These are phyloP conservation scores for Arthrobotrys sinensis DNA, from an alignment of 2,329 filamentous ascomycete genomes.

Conservation along the genomic window DNA sequence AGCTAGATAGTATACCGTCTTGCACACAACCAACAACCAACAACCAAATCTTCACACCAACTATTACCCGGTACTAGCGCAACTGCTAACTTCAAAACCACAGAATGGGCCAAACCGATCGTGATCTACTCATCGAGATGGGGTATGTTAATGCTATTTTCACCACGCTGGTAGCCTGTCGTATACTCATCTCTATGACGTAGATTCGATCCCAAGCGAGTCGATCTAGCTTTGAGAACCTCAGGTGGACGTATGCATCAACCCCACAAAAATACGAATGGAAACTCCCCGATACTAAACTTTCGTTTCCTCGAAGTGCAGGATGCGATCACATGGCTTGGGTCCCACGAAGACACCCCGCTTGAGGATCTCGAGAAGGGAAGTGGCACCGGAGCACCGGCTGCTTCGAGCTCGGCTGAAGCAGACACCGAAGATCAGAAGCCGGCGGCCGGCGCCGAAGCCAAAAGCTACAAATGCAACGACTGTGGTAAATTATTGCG, in stretches of 20 bases:
- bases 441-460: conserved; percentile 76
- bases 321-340: conserved; percentile 93
- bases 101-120: conserved; percentile 73
- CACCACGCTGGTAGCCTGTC: neutral
- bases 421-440: conserved; percentile 72
- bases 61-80: neutral
- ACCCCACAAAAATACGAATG: conserved; percentile 21
- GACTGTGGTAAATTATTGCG: conserved; percentile 94
- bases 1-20: too few relatives aligned
- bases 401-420: conserved; percentile 61
- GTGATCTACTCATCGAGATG: conserved; percentile 77
- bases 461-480: conserved; percentile 89
- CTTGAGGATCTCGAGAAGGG: conserved; percentile 80
- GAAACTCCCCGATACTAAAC: neutral
- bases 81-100: conserved; percentile 1
- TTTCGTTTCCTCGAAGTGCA: conserved; percentile 74
- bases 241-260: conserved; percentile 79
- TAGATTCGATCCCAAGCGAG: conserved; percentile 83
- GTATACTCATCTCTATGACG: neutral
- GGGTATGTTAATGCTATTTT: conserved; percentile 66
- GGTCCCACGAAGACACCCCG: conserved; percentile 88
- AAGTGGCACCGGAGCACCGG: neutral
- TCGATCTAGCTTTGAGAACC: conserved; percentile 87
- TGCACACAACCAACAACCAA: too few relatives aligned
- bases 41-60: neutral